Evolutionary conservation across 306 rosid genomes (phyloP), one percentile per base, ranked within the genome.

Genomic region (Delonix regia): DNA sequence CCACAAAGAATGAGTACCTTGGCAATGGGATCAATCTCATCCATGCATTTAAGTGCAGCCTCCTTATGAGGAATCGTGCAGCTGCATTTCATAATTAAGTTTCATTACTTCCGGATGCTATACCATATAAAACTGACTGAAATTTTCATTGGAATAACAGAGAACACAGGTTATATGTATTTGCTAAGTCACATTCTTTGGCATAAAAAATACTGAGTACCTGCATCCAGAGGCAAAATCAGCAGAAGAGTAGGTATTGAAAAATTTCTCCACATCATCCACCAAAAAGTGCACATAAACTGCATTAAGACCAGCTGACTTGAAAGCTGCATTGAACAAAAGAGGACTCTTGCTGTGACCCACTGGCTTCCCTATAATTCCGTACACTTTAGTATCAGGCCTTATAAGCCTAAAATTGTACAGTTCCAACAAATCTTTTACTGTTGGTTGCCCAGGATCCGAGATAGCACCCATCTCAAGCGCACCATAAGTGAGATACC

Each of bases 331-430:
- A 78, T 84, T 86, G 86, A 74, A 84, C 61, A 81, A 62, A 48
- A 86, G 86, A 22, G 90, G 90, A 75, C 90, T 84, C 73, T 86
- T 86, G 84, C 87, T 83, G 64, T 86, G 87, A 63, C 87, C 84
- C 9, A 86, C 87, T 42, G 87, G 90, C 86, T 86, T 84, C 51
- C 87, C 87, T 49, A 86, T 75, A 22, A 81, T 64, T 27, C 90
- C 90, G 71, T 80, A 86, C 1, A 86, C 82, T 75, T 75, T 81
- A 36, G 87, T 86, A 47, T 86, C 84, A 27, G 85, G 80, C 16
- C 68, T 76, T 34, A 83, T 78, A 7, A 83, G 84, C 81, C 86
- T 78, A 25, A 86, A 83, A 73, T 86, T 86, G 84, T 86, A 86
- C 12, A 86, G 55, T 9, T 86, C 90, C 52, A 74, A 47, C 77